Evolutionary conservation across 805 yeast species (phyloP).

Genomic region (Gaillardinia entomophila): DNA sequence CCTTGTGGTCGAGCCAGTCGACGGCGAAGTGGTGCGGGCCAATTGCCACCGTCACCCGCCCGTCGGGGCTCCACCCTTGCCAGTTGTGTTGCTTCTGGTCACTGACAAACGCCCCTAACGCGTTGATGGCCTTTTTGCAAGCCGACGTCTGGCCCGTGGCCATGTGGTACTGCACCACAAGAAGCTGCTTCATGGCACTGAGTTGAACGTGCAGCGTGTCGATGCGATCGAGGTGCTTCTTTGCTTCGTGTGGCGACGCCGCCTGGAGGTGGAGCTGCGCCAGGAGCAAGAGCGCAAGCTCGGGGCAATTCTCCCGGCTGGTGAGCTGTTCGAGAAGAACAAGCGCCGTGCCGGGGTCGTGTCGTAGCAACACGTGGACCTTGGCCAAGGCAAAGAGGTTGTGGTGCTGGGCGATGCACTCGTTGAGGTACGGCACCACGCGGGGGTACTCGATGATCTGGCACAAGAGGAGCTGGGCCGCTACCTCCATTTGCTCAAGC

Average conservation of each 20-base stretch:
- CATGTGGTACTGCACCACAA: conserved; percentile 18
- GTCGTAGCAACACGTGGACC: conserved; percentile 2
- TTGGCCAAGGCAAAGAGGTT: conserved; percentile 5
- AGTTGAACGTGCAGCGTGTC: conserved; percentile 19
- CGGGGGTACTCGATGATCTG: conserved; percentile 2
- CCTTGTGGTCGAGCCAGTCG: conserved; percentile 8
- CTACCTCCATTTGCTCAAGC: conserved; percentile 2
- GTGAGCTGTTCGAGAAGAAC: conserved; percentile 10
- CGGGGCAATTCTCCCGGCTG: conserved; percentile 5
- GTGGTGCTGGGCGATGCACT: no score
- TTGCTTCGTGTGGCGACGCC: conserved; percentile 18
- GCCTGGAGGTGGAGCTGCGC: conserved; percentile 24
- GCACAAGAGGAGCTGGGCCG: conserved; percentile 8
- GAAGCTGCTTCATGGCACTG: conserved; percentile 21
- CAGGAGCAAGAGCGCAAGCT: conserved; percentile 19
- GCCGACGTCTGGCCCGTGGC: conserved; percentile 18
- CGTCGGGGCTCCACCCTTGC: conserved; percentile 26
- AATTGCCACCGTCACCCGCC: no score
- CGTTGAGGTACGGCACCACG: conserved; percentile 1
- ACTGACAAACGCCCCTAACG: conserved; percentile 5
- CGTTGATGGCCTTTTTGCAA: conserved; percentile 17
- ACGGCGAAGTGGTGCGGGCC: conserved; percentile 4
- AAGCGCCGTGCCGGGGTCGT: conserved; percentile 3
- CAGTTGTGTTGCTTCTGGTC: conserved; percentile 14
- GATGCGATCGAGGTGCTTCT: conserved; percentile 10